Base-by-base conservation (phyloP, 179 eudicot species). In the Spergularia azorica region DNA sequence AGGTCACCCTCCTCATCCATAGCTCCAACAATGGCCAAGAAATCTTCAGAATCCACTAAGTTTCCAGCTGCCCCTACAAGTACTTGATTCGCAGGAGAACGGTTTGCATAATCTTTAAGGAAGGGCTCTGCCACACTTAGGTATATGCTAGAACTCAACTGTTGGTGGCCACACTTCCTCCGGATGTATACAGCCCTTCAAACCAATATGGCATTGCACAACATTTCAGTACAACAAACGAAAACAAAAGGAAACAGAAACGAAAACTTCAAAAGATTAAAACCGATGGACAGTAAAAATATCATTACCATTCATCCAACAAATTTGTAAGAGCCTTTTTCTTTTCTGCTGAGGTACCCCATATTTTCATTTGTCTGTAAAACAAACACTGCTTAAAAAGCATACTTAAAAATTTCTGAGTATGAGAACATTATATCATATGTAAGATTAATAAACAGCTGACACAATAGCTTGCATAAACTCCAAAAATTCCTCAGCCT, bases 41-140 rank as follows among this genome's bases (percentile, higher is more conserved):
- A 95, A 82, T 90, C 95, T 86, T 95, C 99, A 76, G 91, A 82
- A 76, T 88, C 87, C 55, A 93, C 94, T 17, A 91, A 80, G 82
- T 84, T 87, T 65, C 97, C 99, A 52, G 99, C 97, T 75, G 97
- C 86, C 67, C 99, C 99, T 80, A 95, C 80, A 74, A 95, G 84
- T 71, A 82, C 87, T 82, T 84, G 95, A 83, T 90, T 95, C 75
- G 88, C 82, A 51, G 95, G 88, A 79, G 94, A 87, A 55, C 95
- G 87, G 81, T 91, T 90, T 38, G 99, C 98, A 82, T 91, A 93
- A 77, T 91, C 94, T 82, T 95, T 97, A 77, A 95, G 97, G 81
- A 95, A 95, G 70, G 92, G 91, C 84, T 93, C 99, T 60, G 95
- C 97, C 87, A 93, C 99, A 74, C 90, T 90, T 50, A 95, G 91